These are phyloP conservation scores for Echinochloa phyllopogon DNA, from an alignment of 176 grass and related monocot genomes.

Conservation along the genomic window DNA sequence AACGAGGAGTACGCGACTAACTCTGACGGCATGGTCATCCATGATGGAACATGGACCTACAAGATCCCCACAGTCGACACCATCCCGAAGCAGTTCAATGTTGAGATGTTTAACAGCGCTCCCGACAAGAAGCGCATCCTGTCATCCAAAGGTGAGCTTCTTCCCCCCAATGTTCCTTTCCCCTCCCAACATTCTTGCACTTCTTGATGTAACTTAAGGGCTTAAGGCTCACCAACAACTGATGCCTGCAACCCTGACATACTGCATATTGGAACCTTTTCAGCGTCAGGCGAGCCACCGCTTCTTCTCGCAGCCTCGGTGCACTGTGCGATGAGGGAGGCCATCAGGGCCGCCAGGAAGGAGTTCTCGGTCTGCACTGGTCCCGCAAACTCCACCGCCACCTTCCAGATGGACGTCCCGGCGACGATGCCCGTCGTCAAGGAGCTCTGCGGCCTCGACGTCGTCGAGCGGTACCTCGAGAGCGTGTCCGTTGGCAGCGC, in stretches of 20 bases:
- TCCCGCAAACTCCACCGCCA: background rate
- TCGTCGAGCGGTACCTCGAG: background rate
- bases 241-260: background rate
- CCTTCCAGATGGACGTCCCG: background rate
- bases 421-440: background rate
- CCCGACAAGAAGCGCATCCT: slow-evolving; percentile 67
- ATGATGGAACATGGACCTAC: slow-evolving; percentile 90
- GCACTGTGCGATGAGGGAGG: background rate
- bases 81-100: slow-evolving; percentile 83
- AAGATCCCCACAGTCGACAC: slow-evolving; percentile 88
- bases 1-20: slow-evolving; percentile 72
- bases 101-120: slow-evolving; percentile 71
- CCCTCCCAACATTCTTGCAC: background rate
- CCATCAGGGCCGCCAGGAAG: background rate
- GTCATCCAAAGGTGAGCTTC: background rate
- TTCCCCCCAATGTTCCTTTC: background rate
- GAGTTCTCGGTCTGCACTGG: background rate
- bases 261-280: background rate
- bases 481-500: background rate
- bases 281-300: background rate
- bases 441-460: background rate
- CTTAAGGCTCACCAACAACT: background rate
- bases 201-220: background rate
- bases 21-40: slow-evolving; percentile 69
- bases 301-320: background rate